A percentile compares a stretch with the other conserved stretches of the same genome.
Conservation (phyloP, 306 rosid genomes). For the Mucuna pruriens region DNA sequence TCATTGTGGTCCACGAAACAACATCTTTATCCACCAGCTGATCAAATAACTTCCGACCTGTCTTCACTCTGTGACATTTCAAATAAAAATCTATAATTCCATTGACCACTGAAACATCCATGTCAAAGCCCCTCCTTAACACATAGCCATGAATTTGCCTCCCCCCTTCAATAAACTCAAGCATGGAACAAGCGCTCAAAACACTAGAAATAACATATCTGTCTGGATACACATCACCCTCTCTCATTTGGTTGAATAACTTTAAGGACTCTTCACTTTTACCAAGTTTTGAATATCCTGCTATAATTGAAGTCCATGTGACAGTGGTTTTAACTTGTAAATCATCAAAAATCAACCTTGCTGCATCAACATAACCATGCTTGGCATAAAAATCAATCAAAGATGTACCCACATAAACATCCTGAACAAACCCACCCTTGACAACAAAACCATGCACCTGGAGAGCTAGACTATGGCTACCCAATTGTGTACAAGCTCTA, state of each 20-base stretch:
- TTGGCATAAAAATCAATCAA: slow-evolving; percentile 77
- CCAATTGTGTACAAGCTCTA: slow-evolving; percentile 69
- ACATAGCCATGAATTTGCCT: slow-evolving; percentile 82
- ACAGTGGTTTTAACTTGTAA: slow-evolving; percentile 57
- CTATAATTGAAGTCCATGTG: slow-evolving; percentile 83
- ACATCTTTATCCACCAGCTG: slow-evolving; percentile 55
- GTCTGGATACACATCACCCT: slow-evolving; percentile 58
- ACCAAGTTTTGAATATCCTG: slow-evolving; percentile 73
- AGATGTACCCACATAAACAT: slow-evolving; percentile 86
- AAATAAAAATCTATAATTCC: slow-evolving; percentile 78
- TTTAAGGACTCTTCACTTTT: slow-evolving; percentile 69
- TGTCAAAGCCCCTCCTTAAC: slow-evolving; percentile 62
- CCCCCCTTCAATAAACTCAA: slow-evolving; percentile 71
- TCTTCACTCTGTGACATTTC: slow-evolving; percentile 73
- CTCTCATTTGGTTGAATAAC: slow-evolving; percentile 69
- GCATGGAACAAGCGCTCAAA: slow-evolving; percentile 76
- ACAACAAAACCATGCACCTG: slow-evolving; percentile 69
- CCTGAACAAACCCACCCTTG: slow-evolving; percentile 66
- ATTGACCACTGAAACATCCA: slow-evolving; percentile 75
- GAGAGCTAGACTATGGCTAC: slow-evolving; percentile 52
- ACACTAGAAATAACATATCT: slow-evolving; percentile 79
- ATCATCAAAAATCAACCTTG: slow-evolving; percentile 68
- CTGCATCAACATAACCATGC: slow-evolving; percentile 61
- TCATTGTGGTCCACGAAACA: slow-evolving; percentile 92
- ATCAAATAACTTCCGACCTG: slow-evolving; percentile 62